Percentiles rank a stretch among this genome's conserved stretches.
phyloP scores from a whole-genome alignment of 2,329 filamentous ascomycete species.

The Fusarium euwallaceae region DNA sequence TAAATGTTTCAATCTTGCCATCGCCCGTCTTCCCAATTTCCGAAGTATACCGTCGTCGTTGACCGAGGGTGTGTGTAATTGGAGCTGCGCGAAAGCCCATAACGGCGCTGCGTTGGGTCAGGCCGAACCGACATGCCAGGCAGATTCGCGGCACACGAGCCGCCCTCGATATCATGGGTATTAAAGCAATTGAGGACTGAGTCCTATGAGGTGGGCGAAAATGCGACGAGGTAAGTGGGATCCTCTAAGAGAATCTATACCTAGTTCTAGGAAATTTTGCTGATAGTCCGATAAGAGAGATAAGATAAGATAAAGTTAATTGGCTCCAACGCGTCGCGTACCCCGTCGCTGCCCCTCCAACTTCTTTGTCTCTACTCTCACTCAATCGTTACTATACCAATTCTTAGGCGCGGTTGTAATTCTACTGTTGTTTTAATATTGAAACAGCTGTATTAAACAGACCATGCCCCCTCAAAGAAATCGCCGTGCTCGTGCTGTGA shows the following conservation, averaged over 20 bases:
- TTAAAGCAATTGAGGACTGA: constrained; percentile 17
- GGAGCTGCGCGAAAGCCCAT: constrained; percentile 21
- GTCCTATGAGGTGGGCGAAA: constrained; percentile 20
- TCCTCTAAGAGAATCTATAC: constrained; percentile 1
- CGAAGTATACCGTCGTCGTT: constrained; percentile 43
- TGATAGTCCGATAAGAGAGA: constrained; percentile 44
- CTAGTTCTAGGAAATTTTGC: constrained; percentile 41
- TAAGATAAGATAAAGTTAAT: constrained; percentile 44
- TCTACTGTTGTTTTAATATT: neutral
- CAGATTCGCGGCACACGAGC: constrained; percentile 51
- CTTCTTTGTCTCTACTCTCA: neutral
- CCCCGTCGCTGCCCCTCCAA: constrained; percentile 20
- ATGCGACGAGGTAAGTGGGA: constrained; percentile 12
- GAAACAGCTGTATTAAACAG: neutral
- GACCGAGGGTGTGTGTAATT: constrained; percentile 19
- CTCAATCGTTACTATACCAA: neutral
- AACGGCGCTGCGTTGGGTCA: constrained; percentile 41
- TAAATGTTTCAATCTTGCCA: constrained; percentile 45
- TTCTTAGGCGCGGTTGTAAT: neutral
- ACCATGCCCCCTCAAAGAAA: constrained; percentile 53
- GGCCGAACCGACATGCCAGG: constrained; percentile 50
- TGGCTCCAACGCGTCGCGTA: constrained; percentile 40
- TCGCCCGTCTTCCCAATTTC: constrained; percentile 38
- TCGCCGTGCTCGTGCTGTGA: constrained; percentile 50
- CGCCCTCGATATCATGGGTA: constrained; percentile 54